Conservation (phyloP, 2,329 filamentous ascomycete species). For the Neofusicoccum sp. region DNA sequence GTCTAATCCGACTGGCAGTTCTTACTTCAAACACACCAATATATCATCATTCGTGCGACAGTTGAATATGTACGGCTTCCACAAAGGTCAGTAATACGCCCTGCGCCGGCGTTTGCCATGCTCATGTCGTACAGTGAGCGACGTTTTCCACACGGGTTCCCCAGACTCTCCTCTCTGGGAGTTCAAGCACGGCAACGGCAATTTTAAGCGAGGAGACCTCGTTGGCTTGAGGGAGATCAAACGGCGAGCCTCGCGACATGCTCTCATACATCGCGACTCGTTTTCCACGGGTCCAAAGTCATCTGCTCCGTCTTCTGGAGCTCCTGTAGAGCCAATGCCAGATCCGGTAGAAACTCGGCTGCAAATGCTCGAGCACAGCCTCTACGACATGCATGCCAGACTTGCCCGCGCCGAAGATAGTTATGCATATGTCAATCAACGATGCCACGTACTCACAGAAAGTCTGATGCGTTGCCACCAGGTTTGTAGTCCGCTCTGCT, state of each 20-base stretch:
- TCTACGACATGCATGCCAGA: slow-evolving; percentile 78
- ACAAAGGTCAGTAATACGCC: slow-evolving; percentile 72
- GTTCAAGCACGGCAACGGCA: slow-evolving; percentile 97
- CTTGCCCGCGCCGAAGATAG: slow-evolving; percentile 83
- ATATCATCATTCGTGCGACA: slow-evolving; percentile 98
- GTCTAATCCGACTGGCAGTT: slow-evolving; percentile 54
- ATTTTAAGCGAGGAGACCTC: slow-evolving; percentile 93
- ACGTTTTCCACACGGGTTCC: slow-evolving; percentile 94
- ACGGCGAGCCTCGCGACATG: slow-evolving; percentile 87
- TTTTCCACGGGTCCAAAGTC: slow-evolving; percentile 73
- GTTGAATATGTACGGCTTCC: slow-evolving; percentile 99
- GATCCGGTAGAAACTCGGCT: slow-evolving; percentile 79
- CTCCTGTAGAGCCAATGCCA: slow-evolving; percentile 79
- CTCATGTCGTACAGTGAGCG: slow-evolving; percentile 69
- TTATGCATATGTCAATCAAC: slow-evolving; percentile 75
- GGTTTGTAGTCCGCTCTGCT: slow-evolving; percentile 44
- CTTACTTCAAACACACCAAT: slow-evolving; percentile 99
- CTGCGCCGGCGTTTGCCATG: not conserved
- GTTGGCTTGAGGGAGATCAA: slow-evolving; percentile 94
- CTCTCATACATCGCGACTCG: slow-evolving; percentile 87
- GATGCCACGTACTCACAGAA: slow-evolving; percentile 81
- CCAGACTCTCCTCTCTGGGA: slow-evolving; percentile 96
- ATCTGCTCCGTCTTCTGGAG: slow-evolving; percentile 75
- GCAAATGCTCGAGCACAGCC: slow-evolving; percentile 73
- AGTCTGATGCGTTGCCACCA: slow-evolving; percentile 73